Evolutionary conservation across 2,329 filamentous ascomycete species (phyloP).

Genomic region (Arthrobotrys iridis): DNA sequence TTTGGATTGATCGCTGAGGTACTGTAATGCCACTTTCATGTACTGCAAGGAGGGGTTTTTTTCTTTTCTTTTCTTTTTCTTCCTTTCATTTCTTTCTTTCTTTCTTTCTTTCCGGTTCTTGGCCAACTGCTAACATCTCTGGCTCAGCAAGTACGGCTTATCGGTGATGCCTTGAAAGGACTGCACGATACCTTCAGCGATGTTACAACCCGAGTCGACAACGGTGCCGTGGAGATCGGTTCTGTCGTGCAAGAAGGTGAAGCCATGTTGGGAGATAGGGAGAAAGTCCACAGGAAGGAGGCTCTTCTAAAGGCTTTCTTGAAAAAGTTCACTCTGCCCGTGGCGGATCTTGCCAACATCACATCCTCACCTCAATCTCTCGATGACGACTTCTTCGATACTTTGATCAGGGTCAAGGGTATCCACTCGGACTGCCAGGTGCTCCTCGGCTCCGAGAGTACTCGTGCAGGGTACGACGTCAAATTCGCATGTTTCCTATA

Average conservation of each 20-base stretch:
- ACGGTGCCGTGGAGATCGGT: slow-evolving; percentile 12
- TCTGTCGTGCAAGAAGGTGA: slow-evolving; percentile 36
- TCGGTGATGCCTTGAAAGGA: slow-evolving; percentile 32
- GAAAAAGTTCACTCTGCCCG: slow-evolving; percentile 82
- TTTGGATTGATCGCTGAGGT: slow-evolving; percentile 43
- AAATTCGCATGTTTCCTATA: background rate
- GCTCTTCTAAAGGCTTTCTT: slow-evolving; percentile 79
- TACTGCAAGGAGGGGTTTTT: too few relatives aligned
- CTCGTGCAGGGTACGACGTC: slow-evolving; percentile 65
- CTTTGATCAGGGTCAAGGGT: slow-evolving; percentile 81
- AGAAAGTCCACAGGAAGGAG: slow-evolving; percentile 81
- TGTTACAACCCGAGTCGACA: slow-evolving; percentile 23
- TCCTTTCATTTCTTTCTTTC: too few relatives aligned
- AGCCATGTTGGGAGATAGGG: slow-evolving; percentile 73
- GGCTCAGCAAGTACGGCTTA: slow-evolving; percentile 30
- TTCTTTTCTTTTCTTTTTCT: too few relatives aligned
- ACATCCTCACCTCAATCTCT: slow-evolving; percentile 83
- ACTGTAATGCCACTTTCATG: background rate
- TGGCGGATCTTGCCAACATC: slow-evolving; percentile 78
- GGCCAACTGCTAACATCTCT: background rate
- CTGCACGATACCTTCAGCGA: slow-evolving; percentile 31
- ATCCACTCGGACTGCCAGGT: slow-evolving; percentile 90
- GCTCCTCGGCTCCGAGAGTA: slow-evolving; percentile 87
- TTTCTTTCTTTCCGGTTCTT: too few relatives aligned
- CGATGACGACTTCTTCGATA: slow-evolving; percentile 82